phyloP scores from a whole-genome alignment of 192 early-diverging fungal genomes.

The Mortierella claussenii region DNA sequence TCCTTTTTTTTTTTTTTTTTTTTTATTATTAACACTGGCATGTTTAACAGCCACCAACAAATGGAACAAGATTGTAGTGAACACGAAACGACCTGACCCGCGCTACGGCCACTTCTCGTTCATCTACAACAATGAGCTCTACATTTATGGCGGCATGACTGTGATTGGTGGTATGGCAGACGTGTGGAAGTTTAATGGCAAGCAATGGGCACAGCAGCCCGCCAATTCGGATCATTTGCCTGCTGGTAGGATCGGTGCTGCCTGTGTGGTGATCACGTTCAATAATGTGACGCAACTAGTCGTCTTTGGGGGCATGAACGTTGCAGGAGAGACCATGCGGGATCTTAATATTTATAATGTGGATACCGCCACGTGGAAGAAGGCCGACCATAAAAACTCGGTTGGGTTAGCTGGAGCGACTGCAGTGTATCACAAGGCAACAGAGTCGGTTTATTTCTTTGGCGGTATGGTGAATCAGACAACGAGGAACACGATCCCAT shows the following conservation, averaged over 20 bases:
- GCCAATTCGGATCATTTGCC: constrained; percentile 12
- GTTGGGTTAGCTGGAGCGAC: constrained; percentile 31
- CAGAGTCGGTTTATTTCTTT: constrained; percentile 52
- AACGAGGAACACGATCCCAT: constrained; percentile 25
- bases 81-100: constrained; percentile 1
- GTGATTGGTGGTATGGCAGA: constrained; percentile 7
- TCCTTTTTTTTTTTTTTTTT: neutral
- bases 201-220: constrained; percentile 5
- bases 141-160: constrained; percentile 45
- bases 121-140: constrained; percentile 25
- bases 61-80: constrained; percentile 21
- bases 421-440: constrained; percentile 40
- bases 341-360: constrained; percentile 27
- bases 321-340: constrained; percentile 9
- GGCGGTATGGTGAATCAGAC: constrained; percentile 51
- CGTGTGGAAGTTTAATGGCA: constrained; percentile 38
- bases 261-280: constrained; percentile 13
- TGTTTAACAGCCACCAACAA: constrained; percentile 20
- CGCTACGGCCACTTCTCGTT: constrained; percentile 49
- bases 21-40: neutral
- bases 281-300: constrained; percentile 19
- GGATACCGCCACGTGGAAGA: constrained; percentile 2
- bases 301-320: constrained; percentile 34
- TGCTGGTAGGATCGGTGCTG: neutral
- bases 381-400: constrained; percentile 33